phyloP scores from a whole-genome alignment of 1,139 yeast genomes.

The Yamadazyma pseudoaaseri region DNA sequence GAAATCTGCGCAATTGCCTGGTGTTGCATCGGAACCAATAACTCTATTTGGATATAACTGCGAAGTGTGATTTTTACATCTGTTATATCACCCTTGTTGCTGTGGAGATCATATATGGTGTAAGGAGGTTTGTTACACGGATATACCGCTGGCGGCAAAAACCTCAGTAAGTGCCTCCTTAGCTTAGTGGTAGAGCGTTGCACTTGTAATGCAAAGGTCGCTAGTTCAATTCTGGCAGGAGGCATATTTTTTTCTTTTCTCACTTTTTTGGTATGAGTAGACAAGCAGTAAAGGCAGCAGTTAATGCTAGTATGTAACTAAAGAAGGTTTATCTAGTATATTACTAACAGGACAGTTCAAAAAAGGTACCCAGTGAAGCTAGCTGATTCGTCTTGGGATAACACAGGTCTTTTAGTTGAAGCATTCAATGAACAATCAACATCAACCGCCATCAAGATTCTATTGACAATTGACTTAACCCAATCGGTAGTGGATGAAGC shows the following conservation, averaged over 20 bases:
- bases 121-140: too few relatives aligned
- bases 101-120: too few relatives aligned
- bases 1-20: too few relatives aligned
- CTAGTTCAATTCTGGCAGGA: conserved; percentile 92
- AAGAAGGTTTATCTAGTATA: not conserved
- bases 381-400: conserved; percentile 92
- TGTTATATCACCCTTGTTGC: too few relatives aligned
- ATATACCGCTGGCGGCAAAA: too few relatives aligned
- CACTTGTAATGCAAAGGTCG: conserved; percentile 96
- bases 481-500: conserved; percentile 87
- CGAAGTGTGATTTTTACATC: too few relatives aligned
- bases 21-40: too few relatives aligned
- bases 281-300: conserved; percentile 43
- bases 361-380: conserved; percentile 66
- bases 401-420: conserved; percentile 85
- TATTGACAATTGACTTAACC: conserved; percentile 84
- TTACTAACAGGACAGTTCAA: conserved; percentile 42
- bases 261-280: conserved; percentile 25
- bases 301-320: conserved; percentile 41
- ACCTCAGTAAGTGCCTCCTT: conserved; percentile 71
- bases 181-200: conserved; percentile 97
- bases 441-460: conserved; percentile 39
- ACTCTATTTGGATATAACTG: too few relatives aligned
- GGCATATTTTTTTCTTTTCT: conserved; percentile 44
- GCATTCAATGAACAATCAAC: conserved; percentile 30